A percentile compares a stretch with the other conserved stretches of the same genome.
Conservation (phyloP, 306 rosid genomes). For the Trifolium fragiferum region DNA sequence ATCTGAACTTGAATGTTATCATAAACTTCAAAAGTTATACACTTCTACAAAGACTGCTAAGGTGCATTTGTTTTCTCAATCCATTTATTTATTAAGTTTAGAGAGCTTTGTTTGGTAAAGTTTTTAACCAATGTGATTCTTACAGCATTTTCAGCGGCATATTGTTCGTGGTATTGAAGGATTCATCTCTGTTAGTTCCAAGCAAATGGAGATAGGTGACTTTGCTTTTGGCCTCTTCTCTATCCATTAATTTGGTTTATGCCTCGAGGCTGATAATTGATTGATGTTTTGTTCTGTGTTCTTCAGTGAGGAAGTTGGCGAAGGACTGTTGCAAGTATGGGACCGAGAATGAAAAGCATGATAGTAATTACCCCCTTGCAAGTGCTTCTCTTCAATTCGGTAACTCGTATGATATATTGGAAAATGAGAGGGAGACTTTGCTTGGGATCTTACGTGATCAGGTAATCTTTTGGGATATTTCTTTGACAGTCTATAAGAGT, state of each 20-base stretch:
- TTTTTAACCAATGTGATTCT: slow-evolving; percentile 38
- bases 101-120: background rate
- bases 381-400: slow-evolving; percentile 68
- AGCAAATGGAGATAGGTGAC: slow-evolving; percentile 87
- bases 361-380: slow-evolving; percentile 55
- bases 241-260: slow-evolving; percentile 37
- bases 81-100: slow-evolving; percentile 1
- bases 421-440: slow-evolving; percentile 70
- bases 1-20: slow-evolving; percentile 71
- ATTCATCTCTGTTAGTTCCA: slow-evolving; percentile 66
- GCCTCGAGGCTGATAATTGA: slow-evolving; percentile 37
- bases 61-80: slow-evolving; percentile 49
- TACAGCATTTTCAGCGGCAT: slow-evolving; percentile 87
- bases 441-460: slow-evolving; percentile 66
- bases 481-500: slow-evolving; percentile 20
- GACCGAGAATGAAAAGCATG: slow-evolving; percentile 64
- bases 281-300: slow-evolving; percentile 37
- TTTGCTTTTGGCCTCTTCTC: slow-evolving; percentile 38
- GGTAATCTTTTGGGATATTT: slow-evolving; percentile 62
- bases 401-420: slow-evolving; percentile 59
- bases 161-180: slow-evolving; percentile 83
- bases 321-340: slow-evolving; percentile 82
- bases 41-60: slow-evolving; percentile 80
- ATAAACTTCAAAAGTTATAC: slow-evolving; percentile 76
- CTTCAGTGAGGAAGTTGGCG: slow-evolving; percentile 76